Evolutionary conservation across 2,329 filamentous ascomycete species (phyloP), one percentile per base, ranked within the genome.

Genomic region (Fusarium circinatum): DNA sequence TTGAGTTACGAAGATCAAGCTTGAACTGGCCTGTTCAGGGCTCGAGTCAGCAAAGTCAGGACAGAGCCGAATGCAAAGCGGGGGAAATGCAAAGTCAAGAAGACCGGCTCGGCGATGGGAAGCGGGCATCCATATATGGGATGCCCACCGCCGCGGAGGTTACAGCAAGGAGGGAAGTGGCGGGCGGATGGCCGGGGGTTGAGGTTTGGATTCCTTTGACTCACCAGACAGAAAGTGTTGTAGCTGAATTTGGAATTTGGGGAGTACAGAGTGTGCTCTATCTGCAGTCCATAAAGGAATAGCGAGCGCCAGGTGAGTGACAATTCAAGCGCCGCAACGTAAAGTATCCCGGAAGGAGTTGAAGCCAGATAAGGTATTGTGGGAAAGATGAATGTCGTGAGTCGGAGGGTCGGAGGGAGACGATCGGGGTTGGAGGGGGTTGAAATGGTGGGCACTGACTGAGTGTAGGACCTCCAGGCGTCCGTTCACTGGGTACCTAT

Each of bases 391-490:
- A 57, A 67, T 70, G 75, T 77, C 68, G 63, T 75, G 71, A 75
- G 76, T 75, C 71, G 62, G 65, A 76, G 67, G 68, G 63, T 70
- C 71, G 67, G 73, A 75, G 72, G 68, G 71, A 77, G 73, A 68
- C 59, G 70, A 68, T 73, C 49, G 74, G 65, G 73, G 66, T 69
- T 56, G 72, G 71, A 75, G 71, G 68, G 73, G 76, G 73, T 75
- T 75, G 76, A 78, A 78, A 78, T 77, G 76, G 76, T 61, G 73
- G 76, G 76, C 71, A 75, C 73, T 34, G 60, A 73, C 73, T 34
- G 60, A 74, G 74, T 66, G 61, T 62, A 77, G 68, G 65, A 65
- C 71, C 65, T 70, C 64, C 56, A 66, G 68, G 65, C 54, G 70
- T 65, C 64, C 41, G 70, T 65, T 61, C 58, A 60, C 60, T 54